These are phyloP conservation scores for Ulmus americana DNA, from an alignment of 331 rosid species.

Conservation along the genomic window DNA sequence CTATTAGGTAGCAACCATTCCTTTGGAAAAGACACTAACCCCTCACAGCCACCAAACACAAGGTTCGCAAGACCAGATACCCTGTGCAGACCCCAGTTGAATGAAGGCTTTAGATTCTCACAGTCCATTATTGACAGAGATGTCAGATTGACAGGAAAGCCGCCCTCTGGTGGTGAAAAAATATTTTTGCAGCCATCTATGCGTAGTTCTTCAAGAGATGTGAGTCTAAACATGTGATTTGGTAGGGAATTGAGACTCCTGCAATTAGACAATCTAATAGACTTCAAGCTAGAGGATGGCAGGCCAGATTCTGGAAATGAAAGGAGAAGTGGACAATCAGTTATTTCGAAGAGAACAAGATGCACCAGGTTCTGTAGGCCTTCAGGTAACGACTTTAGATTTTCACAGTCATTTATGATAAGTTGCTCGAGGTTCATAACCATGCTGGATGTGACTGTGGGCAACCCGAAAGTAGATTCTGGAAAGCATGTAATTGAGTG, in stretches of 20 bases:
- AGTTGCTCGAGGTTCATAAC: conserved; percentile 28
- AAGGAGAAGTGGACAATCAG: conserved; percentile 24
- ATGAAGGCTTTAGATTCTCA: conserved; percentile 24
- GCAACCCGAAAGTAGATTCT: conserved; percentile 5
- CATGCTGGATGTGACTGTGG: conserved; percentile 1
- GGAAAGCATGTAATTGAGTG: conserved; percentile 11
- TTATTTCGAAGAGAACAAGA: conserved; percentile 25
- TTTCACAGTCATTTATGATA: conserved; percentile 20
- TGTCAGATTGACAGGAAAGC: conserved; percentile 27
- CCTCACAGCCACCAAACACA: conserved; percentile 29
- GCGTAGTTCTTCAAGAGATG: conserved; percentile 22
- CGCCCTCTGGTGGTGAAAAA: conserved; percentile 24
- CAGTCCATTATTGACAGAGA: conserved; percentile 22
- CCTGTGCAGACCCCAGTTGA: conserved; percentile 33
- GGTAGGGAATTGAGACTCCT: conserved; percentile 24
- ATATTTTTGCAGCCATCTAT: conserved; percentile 21
- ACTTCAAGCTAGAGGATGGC: conserved; percentile 8
- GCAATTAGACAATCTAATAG: conserved; percentile 21
- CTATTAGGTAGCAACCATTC: conserved; percentile 30
- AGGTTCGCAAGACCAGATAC: conserved; percentile 23
- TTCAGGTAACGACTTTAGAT: conserved; percentile 21
- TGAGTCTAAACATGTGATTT: conserved; percentile 17
- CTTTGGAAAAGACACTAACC: conserved; percentile 26
- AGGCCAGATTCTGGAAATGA: conserved; percentile 22
- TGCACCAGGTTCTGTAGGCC: conserved; percentile 18